Percentiles rank a stretch among this genome's conserved stretches.
phyloP scores from a whole-genome alignment of 2,329 filamentous ascomycete species.

The Emericellopsis cladophorae region DNA sequence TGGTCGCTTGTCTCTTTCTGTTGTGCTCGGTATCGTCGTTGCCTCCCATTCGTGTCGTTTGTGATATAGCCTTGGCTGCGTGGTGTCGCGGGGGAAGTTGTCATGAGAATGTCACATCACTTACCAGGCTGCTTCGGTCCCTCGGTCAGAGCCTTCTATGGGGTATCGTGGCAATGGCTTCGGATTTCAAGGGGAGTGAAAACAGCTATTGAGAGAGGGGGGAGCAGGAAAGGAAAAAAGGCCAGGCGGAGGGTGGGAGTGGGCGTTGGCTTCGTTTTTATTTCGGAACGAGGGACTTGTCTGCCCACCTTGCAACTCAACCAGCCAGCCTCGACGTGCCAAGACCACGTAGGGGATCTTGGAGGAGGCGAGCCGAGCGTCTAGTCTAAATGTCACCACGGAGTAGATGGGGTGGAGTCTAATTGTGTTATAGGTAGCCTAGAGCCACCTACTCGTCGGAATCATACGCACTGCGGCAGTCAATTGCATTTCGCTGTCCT shows the following conservation, averaged over 20 bases:
- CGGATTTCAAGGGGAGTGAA: constrained; percentile 3
- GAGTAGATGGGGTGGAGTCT: too few species aligned
- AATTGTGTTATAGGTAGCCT: background rate
- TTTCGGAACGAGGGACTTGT: constrained; percentile 2
- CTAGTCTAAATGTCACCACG: background rate
- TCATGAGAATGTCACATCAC: background rate
- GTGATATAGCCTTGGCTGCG: too few species aligned
- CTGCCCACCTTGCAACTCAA: background rate
- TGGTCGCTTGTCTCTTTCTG: too few species aligned
- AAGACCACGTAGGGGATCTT: background rate
- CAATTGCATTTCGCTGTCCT: too few species aligned
- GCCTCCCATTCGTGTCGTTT: too few species aligned
- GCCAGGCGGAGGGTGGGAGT: constrained; percentile 3
- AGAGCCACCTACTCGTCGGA: too few species aligned
- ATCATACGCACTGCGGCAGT: too few species aligned
- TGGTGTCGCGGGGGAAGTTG: background rate
- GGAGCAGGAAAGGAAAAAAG: constrained; percentile 3
- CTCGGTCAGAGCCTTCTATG: constrained; percentile 2
- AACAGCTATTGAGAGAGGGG: background rate
- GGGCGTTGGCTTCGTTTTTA: constrained; percentile 6
- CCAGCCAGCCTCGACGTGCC: background rate
- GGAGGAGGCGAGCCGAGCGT: background rate
- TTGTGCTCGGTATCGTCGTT: too few species aligned
- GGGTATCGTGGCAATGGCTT: constrained; percentile 4
- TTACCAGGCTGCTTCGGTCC: constrained; percentile 2